phyloP scores from a whole-genome alignment of 805 yeast genomes.

The Candida ficus region DNA sequence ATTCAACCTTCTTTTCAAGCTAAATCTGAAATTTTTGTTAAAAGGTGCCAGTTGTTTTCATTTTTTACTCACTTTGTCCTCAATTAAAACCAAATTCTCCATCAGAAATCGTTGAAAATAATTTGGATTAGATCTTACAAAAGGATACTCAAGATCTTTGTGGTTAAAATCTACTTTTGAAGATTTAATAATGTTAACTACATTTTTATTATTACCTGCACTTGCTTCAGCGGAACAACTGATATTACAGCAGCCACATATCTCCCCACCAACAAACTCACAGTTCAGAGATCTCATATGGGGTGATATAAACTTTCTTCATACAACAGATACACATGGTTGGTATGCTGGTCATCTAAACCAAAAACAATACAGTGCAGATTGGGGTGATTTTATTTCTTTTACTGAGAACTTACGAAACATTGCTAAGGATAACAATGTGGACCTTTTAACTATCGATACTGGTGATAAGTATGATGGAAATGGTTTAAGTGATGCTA shows the following conservation, averaged over 20 bases:
- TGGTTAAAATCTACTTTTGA: no score
- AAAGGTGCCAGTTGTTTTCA: no score
- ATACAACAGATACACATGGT: constrained; percentile 96
- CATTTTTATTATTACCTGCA: no score
- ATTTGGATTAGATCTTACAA: no score
- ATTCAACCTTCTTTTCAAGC: no score
- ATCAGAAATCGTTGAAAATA: no score
- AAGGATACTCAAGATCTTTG: no score
- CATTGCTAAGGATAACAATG: constrained; percentile 38
- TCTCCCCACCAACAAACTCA: constrained; percentile 28
- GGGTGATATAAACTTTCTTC: constrained; percentile 79
- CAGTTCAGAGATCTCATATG: constrained; percentile 49
- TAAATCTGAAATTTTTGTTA: no score
- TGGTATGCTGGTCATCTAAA: constrained; percentile 90
- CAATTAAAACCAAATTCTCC: no score
- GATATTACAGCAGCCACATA: constrained; percentile 25
- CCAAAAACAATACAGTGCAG: constrained; percentile 72
- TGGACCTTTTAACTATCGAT: constrained; percentile 72
- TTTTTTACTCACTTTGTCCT: no score
- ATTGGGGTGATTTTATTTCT: constrained; percentile 89
- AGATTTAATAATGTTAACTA: no score
- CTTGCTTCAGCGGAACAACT: constrained; percentile 5
- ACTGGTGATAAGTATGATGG: constrained; percentile 96
- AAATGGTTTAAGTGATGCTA: constrained; percentile 81
- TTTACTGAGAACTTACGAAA: constrained; percentile 50